phyloP scores from a whole-genome alignment of 495 filamentous ascomycete species.

The Talaromyces borbonicus region DNA sequence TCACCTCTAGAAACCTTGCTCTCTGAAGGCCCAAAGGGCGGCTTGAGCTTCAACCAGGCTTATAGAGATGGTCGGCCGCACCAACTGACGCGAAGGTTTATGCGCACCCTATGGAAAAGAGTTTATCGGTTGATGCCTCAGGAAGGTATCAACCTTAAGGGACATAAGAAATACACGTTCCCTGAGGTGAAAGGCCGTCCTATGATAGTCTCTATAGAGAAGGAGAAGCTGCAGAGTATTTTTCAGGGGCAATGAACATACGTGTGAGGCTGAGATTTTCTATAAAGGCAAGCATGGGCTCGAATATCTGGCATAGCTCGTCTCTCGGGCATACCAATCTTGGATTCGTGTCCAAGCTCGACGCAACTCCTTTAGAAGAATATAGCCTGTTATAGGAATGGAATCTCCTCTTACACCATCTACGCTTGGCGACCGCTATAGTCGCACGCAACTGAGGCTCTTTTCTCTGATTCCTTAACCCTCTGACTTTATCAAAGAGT shows the following conservation, averaged over 20 bases:
- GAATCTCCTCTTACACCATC: no score
- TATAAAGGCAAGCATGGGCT: no score
- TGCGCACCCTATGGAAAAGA: constrained; percentile 35
- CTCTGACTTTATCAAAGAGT: no score
- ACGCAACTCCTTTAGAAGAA: no score
- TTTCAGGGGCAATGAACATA: constrained; percentile 1
- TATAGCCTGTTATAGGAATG: no score
- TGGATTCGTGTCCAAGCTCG: no score
- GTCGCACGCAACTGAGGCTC: no score
- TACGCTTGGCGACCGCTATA: no score
- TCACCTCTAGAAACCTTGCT: constrained; percentile 13
- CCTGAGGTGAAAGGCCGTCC: constrained; percentile 2
- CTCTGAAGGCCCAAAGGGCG: constrained; percentile 25
- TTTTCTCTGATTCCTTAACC: no score
- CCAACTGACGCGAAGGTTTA: constrained; percentile 30
- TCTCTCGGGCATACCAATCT: no score
- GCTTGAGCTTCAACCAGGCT: constrained; percentile 19
- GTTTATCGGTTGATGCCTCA: constrained; percentile 31
- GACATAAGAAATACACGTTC: constrained; percentile 15
- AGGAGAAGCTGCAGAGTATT: background rate
- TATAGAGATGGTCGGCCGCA: constrained; percentile 30
- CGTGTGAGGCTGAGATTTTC: background rate
- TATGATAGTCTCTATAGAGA: background rate
- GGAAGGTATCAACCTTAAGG: constrained; percentile 14
- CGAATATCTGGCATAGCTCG: no score